These are phyloP conservation scores for Mycotypha africana DNA, from an alignment of 371 early-diverging fungal genomes.

Conservation along the genomic window DNA sequence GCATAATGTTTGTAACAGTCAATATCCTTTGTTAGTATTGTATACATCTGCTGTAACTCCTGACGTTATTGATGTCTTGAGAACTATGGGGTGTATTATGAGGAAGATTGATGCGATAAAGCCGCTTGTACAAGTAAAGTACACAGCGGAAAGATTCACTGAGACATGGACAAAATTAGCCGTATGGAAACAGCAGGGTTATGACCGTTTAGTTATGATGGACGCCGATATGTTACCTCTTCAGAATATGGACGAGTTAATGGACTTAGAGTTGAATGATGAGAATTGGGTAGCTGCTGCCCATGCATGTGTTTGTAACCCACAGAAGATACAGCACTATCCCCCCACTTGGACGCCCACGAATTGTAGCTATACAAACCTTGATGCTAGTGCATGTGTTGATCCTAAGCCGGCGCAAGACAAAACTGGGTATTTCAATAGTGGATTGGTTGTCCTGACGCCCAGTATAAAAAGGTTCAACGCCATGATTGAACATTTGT, in stretches of 20 bases:
- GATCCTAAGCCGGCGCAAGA: neutral
- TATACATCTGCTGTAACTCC: conserved; percentile 52
- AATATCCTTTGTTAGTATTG: conserved; percentile 61
- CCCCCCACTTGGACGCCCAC: conserved; percentile 42
- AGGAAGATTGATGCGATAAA: conserved; percentile 62
- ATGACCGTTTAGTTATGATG: conserved; percentile 64
- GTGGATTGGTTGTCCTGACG: conserved; percentile 45
- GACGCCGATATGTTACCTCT: conserved; percentile 87
- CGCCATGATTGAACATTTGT: conserved; percentile 16
- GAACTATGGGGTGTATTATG: conserved; percentile 60
- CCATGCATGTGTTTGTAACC: conserved; percentile 51
- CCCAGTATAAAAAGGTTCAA: conserved; percentile 26
- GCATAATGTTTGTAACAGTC: conserved; percentile 52
- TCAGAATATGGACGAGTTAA: conserved; percentile 73
- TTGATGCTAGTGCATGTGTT: conserved; percentile 6
- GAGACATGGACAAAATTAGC: conserved; percentile 85
- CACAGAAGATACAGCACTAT: conserved; percentile 28
- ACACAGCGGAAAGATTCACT: conserved; percentile 26
- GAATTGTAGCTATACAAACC: conserved; percentile 37
- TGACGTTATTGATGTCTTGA: conserved; percentile 40
- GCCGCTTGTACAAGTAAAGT: conserved; percentile 65
- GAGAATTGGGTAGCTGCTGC: conserved; percentile 35
- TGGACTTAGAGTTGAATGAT: conserved; percentile 18
- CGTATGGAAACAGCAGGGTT: conserved; percentile 66
- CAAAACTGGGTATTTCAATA: conserved; percentile 40